A percentile compares a stretch with the other conserved stretches of the same genome.
Conservation (phyloP, 2,329 filamentous ascomycete species). For the Trichoderma sp. region DNA sequence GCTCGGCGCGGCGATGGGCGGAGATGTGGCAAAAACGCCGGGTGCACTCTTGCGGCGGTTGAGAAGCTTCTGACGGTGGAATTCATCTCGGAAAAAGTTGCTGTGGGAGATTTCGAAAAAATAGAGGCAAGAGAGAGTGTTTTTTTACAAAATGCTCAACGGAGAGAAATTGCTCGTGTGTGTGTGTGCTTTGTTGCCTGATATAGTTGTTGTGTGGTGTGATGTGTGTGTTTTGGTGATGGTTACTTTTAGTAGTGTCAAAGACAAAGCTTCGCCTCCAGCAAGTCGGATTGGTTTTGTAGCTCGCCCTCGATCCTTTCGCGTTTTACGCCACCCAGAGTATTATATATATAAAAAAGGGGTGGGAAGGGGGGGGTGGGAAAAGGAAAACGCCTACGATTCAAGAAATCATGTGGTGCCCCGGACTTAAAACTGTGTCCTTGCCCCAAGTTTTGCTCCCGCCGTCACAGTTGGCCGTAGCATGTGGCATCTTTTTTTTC, state of each 20-base stretch:
- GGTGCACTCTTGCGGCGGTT: conserved; percentile 35
- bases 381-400: no score
- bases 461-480: background rate
- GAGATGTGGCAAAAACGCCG: conserved; percentile 33
- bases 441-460: background rate
- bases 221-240: background rate
- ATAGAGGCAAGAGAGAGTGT: no score
- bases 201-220: background rate
- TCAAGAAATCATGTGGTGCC: background rate
- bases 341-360: background rate
- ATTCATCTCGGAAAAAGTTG: background rate
- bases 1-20: conserved; percentile 30
- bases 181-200: no score
- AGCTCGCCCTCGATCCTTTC: no score
- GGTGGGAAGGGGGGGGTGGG: background rate
- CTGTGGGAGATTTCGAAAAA: background rate
- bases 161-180: background rate
- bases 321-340: background rate
- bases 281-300: background rate
- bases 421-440: background rate
- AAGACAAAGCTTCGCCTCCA: background rate
- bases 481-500: background rate
- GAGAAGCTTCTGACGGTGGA: conserved; percentile 27
- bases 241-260: background rate
- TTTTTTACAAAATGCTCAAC: background rate